Evolutionary conservation across 169 alveolate genomes (phyloP), one percentile per base, ranked within the genome.

Genomic region (Eimeria nieschulzi): DNA sequence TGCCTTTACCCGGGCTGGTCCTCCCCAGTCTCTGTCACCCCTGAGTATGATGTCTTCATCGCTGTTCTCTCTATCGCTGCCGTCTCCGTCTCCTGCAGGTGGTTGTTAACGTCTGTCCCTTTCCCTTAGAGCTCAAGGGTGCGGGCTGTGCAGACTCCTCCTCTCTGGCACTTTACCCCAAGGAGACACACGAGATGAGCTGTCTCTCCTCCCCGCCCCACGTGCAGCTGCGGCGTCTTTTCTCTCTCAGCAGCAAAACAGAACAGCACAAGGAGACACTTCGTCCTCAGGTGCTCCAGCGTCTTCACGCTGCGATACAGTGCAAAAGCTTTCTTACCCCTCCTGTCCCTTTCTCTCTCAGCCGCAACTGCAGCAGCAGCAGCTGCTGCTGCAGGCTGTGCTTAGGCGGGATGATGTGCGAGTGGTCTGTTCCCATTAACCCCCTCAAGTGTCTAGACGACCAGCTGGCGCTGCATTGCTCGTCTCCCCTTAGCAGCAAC

Each of bases 341-440:
- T 10, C 33, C 33, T 13, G 75, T 21, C 1, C 56, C 26, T 25
- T 55, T 55, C 33, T 17, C 39, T 25, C 13, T 17, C 75, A 66
- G 75, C 75, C 46, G 75, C 75, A 66, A n/a, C 75, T 12, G 23
- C 73, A 66, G 75, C 21, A 66, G 39, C 75, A 66, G 75, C 82
- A 26, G 82, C 82, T 72, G 82, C 82, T 72, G 59, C 59, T 72
- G 82, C 82, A 59, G 82, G 54, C 82, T 72, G 26, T 39, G 82
- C 59, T 21, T 72, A 9, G 82, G 61, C 13, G 56, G 56, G 23
- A 56, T 72, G 33, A 51, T 25, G 82, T 72, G 82, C 59, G 82
- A 72, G 59, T 72, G 82, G 82, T 26, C 82, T 1, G 82, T 72
- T 55, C 82, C 82, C 82, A 26, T 72, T 0, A 72, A 72, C 59